A percentile compares a stretch with the other conserved stretches of the same genome.
Evolutionary conservation across 2,329 filamentous ascomycete species (phyloP).

Genomic region (Talaromyces sp.): DNA sequence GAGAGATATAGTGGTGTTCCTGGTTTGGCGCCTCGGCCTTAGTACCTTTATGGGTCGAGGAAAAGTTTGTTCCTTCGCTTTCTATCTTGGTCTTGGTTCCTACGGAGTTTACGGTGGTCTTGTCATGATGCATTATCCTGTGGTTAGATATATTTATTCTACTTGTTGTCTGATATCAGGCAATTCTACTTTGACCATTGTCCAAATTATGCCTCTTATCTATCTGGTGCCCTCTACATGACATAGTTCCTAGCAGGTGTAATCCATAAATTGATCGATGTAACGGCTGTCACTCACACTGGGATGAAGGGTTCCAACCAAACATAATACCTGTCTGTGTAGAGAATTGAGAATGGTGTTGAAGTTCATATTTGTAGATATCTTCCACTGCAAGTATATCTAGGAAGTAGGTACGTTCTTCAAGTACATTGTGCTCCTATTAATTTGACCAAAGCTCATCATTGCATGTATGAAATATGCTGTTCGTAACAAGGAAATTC

Average conservation of each 20-base stretch:
- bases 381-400: slow-evolving; percentile 3
- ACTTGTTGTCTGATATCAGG: background rate
- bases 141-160: background rate
- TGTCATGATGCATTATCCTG: background rate
- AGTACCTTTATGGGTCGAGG: slow-evolving; percentile 18
- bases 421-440: background rate
- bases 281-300: background rate
- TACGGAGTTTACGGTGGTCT: slow-evolving; percentile 1
- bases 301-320: background rate
- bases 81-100: background rate
- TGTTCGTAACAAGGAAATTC: background rate
- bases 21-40: slow-evolving; percentile 54
- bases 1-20: slow-evolving; percentile 74
- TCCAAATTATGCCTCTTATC: background rate
- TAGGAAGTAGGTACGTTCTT: background rate
- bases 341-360: background rate
- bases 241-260: background rate
- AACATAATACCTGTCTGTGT: background rate
- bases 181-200: background rate
- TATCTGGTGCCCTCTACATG: background rate
- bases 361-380: background rate
- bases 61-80: slow-evolving; percentile 20
- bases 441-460: background rate
- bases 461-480: background rate
- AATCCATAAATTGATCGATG: too few relatives aligned